Evolutionary conservation across 257 asterid species (phyloP), one percentile per base, ranked within the genome.

Genomic region (Ajuga chamaepitys): DNA sequence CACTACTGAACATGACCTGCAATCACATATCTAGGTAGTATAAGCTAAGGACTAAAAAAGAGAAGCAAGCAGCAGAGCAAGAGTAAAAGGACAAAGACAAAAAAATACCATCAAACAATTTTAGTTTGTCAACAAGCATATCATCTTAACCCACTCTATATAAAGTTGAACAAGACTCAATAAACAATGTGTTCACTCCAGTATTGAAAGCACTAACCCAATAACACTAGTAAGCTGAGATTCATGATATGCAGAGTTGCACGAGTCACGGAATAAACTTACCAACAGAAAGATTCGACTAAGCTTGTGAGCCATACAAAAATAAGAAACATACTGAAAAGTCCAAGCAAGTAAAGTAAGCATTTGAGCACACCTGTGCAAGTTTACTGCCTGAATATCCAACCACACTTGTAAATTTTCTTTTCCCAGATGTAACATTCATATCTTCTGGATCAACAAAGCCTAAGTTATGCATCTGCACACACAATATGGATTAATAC

Each of bases 391-490:
- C 76, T 12, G 83, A 66, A 64, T 94, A 94, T 68, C 96, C 98
- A 67, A 86, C 78, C 80, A 83, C 50, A 78, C 98, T 88, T 25
- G 88, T 67, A 76, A 76, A 94, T 82, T 81, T 88, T 74, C 93
- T 81, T 77, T 88, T 90, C 37, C 95, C 95, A 65, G 95, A 86
- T 45, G 84, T 85, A 72, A 88, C 83, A 73, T 90, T 88, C 98
- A 94, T 83, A 80, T 94, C 99, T 72, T 94, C 95, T 17, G 99
- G 84, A 85, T 94, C 99, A 66, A 90, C 96, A 68, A 90, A 94
- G 77, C 99, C 99, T 52, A 86, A 69, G 77, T 74, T 74, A 75
- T 90, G 98, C 93, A 88, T 86, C 99, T 94, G 83, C 76, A 76
- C 16, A 66, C 25, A 71, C 18, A 64, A 67, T 46, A 42, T 42